phyloP scores from a whole-genome alignment of 140 eudicot genomes.

The Ambrosia hybrid region DNA sequence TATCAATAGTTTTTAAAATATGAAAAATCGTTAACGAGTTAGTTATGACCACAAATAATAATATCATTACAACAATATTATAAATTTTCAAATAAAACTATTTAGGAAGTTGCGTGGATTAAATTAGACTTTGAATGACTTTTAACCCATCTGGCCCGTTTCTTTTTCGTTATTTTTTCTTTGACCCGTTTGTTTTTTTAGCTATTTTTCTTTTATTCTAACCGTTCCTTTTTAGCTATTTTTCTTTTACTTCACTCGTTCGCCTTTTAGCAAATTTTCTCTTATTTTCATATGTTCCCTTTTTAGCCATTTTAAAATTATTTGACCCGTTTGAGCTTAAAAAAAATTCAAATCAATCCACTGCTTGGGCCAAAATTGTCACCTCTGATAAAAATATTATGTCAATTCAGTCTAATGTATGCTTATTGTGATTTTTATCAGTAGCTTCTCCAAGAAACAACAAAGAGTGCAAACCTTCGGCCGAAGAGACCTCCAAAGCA shows the following conservation, averaged over 20 bases:
- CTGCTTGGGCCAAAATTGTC: neutral
- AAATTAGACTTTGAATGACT: neutral
- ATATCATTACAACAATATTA: neutral
- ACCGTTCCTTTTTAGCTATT: too few species aligned
- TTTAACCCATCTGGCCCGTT: neutral
- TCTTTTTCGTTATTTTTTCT: too few species aligned
- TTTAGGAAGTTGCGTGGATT: neutral
- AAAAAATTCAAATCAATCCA: neutral
- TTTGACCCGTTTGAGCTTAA: neutral
- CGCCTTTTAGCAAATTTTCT: neutral
- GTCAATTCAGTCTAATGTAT: neutral
- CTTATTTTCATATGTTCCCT: neutral
- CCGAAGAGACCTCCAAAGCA: conserved; percentile 23
- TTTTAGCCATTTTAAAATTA: neutral
- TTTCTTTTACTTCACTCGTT: too few species aligned
- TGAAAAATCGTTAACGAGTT: neutral
- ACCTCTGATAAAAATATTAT: neutral
- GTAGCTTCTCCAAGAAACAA: conserved; percentile 34
- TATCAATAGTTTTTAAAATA: neutral
- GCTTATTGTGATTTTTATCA: conserved; percentile 9
- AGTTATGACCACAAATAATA: neutral
- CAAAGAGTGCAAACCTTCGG: conserved; percentile 15
- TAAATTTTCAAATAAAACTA: too few species aligned
- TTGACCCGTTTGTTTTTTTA: too few species aligned
- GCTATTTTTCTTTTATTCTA: too few species aligned